Evolutionary conservation across 345 rosid species (phyloP).

Genomic region (Crucihimalaya himalaica): DNA sequence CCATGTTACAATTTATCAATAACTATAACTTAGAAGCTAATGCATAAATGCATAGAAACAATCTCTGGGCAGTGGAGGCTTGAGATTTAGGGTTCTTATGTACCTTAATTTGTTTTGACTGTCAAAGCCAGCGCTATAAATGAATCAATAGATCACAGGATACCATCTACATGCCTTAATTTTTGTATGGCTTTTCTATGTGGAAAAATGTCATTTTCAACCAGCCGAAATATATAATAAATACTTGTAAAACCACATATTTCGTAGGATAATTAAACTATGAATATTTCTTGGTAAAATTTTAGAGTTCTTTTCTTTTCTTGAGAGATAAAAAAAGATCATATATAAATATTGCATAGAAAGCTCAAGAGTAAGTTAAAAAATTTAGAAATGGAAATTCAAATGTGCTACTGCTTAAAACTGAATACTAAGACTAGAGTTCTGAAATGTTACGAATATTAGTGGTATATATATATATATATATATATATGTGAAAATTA

Average conservation of each 20-base stretch:
- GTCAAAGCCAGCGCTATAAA: neutral
- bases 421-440: neutral
- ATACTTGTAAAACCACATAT: slow-evolving; percentile 4
- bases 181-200: neutral
- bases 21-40: neutral
- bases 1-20: neutral
- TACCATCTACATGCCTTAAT: neutral
- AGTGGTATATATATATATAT: neutral
- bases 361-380: neutral
- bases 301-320: neutral
- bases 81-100: slow-evolving; percentile 11
- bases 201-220: neutral
- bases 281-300: neutral
- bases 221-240: neutral
- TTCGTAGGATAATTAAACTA: neutral
- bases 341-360: neutral
- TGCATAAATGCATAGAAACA: neutral
- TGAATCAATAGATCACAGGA: neutral
- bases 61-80: neutral
- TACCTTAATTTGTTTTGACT: neutral
- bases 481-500: neutral
- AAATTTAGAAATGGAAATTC: neutral
- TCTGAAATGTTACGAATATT: neutral
- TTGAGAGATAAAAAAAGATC: neutral
- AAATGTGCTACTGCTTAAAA: neutral